Evolutionary conservation across 2,329 filamentous ascomycete genomes (phyloP).

Genomic region (Colletotrichum theobromicola): DNA sequence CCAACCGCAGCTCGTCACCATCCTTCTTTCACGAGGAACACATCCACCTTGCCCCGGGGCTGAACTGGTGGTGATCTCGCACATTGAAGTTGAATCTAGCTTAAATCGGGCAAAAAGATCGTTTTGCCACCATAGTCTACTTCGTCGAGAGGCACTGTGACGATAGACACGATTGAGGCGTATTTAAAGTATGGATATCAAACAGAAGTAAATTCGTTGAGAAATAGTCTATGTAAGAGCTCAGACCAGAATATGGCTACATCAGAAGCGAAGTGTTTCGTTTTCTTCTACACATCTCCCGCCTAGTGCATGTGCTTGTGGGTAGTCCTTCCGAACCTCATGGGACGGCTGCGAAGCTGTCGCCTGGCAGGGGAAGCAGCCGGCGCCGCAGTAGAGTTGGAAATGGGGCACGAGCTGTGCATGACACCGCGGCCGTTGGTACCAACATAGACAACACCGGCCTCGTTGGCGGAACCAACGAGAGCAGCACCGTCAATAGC

Average conservation of each 20-base stretch:
- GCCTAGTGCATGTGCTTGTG: background rate
- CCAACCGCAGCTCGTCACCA: background rate
- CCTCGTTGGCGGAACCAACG: constrained; percentile 50
- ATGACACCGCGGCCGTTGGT: constrained; percentile 56
- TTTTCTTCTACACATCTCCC: background rate
- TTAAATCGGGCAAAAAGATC: background rate
- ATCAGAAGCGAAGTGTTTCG: background rate
- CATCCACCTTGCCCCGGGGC: background rate
- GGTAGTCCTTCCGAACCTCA: background rate
- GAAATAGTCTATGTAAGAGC: background rate
- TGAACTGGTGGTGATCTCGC: background rate
- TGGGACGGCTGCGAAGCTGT: background rate
- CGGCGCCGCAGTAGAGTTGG: background rate
- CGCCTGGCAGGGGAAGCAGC: background rate
- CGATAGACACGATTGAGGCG: background rate
- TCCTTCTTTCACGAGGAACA: too few species aligned
- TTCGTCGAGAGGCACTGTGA: background rate
- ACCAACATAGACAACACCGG: constrained; percentile 52
- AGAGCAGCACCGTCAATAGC: constrained; percentile 43
- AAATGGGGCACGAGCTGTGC: constrained; percentile 23
- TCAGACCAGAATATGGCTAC: background rate
- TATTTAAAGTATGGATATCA: rapidly evolving
- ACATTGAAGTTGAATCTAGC: constrained; percentile 1
- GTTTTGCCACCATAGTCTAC: background rate
- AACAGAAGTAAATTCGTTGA: background rate